phyloP scores from a whole-genome alignment of 345 rosid species.

The Clarkia xantiana region DNA sequence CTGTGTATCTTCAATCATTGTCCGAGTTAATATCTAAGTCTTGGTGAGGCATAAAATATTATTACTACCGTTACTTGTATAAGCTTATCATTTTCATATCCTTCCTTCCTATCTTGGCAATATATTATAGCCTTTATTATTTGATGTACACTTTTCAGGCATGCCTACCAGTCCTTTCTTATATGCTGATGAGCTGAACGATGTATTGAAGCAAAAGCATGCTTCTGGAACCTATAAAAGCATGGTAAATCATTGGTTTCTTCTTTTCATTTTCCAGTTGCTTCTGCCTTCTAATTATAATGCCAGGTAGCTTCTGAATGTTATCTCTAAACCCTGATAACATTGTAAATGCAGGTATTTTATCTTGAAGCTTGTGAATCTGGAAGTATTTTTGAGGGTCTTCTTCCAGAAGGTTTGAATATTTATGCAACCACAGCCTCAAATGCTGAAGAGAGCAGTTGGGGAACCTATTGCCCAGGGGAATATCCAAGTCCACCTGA shows the following conservation, averaged over 20 bases:
- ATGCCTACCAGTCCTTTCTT: conserved; percentile 87
- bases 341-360: conserved; percentile 53
- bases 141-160: conserved; percentile 28
- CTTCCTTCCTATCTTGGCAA: no score
- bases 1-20: no score
- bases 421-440: conserved; percentile 93
- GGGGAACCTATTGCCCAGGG: conserved; percentile 99
- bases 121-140: not conserved
- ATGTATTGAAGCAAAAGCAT: conserved; percentile 61
- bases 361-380: conserved; percentile 99
- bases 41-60: no score
- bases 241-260: conserved; percentile 35
- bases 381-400: conserved; percentile 96
- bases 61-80: no score
- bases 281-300: not conserved
- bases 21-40: no score
- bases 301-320: not conserved
- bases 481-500: conserved; percentile 80
- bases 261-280: not conserved
- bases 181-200: conserved; percentile 65
- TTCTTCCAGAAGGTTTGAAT: conserved; percentile 81
- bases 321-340: not conserved
- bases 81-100: no score
- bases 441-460: conserved; percentile 89
- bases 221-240: conserved; percentile 69